Evolutionary conservation across 495 filamentous ascomycete genomes (phyloP).

Genomic region (Podospora sp.): DNA sequence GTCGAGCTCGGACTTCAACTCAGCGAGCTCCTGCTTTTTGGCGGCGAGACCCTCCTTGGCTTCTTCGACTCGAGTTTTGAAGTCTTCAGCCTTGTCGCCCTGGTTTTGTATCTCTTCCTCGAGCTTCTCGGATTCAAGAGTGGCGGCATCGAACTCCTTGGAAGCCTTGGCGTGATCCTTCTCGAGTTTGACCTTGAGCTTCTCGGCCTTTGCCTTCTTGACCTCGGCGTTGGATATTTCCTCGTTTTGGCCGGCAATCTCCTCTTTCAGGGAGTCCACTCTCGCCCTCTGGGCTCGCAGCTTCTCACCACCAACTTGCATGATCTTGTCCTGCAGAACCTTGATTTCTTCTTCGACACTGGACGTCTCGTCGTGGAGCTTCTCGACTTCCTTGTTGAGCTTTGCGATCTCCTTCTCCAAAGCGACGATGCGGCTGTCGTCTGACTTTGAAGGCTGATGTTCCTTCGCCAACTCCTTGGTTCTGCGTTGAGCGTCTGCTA

Average conservation of each 20-base stretch:
- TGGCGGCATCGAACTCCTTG: conserved; percentile 71
- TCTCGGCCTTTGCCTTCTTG: conserved; percentile 84
- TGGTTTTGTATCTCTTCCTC: conserved; percentile 78
- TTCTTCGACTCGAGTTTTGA: conserved; percentile 76
- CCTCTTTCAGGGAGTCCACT: conserved; percentile 89
- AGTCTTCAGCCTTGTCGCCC: conserved; percentile 69
- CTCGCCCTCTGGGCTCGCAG: conserved; percentile 87
- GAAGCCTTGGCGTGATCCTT: conserved; percentile 75
- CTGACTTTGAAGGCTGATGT: conserved; percentile 75
- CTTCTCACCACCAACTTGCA: conserved; percentile 94
- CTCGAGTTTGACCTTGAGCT: conserved; percentile 82
- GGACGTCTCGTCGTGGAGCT: conserved; percentile 76
- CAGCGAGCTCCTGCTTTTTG: conserved; percentile 78
- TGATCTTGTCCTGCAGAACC: conserved; percentile 89
- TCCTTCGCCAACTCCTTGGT: conserved; percentile 79
- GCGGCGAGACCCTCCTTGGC: conserved; percentile 77
- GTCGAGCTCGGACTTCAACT: conserved; percentile 83
- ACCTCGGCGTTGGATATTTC: conserved; percentile 83
- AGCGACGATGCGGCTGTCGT: conserved; percentile 67
- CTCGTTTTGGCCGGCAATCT: conserved; percentile 78
- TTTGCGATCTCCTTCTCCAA: conserved; percentile 77
- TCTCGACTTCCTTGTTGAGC: conserved; percentile 76
- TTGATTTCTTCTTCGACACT: conserved; percentile 92
- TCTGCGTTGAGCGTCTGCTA: conserved; percentile 79
- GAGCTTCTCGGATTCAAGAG: conserved; percentile 71